Base-by-base conservation (phyloP, 441 rosid genomes). In the Syzygium syzygioides region DNA sequence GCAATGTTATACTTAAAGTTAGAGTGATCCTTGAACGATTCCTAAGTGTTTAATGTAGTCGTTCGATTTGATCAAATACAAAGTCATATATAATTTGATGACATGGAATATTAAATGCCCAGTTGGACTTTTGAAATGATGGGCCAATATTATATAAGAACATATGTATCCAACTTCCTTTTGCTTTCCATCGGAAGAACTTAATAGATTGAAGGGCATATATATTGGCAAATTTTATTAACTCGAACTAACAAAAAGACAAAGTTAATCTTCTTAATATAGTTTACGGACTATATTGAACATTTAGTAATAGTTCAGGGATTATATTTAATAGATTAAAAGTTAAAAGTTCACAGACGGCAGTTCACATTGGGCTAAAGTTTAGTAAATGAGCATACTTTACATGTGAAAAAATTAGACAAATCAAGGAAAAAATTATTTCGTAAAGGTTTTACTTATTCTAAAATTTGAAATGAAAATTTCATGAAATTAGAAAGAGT, bases 21-120 rank as follows among this genome's bases (percentile, higher is more conserved):
- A 6, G 0, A 11, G 4, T 0, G 1, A 37, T 37, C 3, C 4
- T 20, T 71, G 1, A 71, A 71, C 9, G 11, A 20, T 11, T 71
- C 6, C 26, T 37, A 11, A 19, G 6, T 1, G 0, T 71, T 71
- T 8, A 23, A 20, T 12, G 6, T 18, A 20, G n/a, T 4, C 0
- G 0, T 34, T 71, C 9, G 23, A 37, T 3, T 20, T 20, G n/a
- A 71, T 71, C 52, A 37, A 71, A 41, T 28, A 20, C 12, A 4
- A 11, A 71, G 17, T 6, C n/a, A 37, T 1, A 12, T 37, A 4
- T 71, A 23, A 71, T 71, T 71, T 71, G 50, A 37, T 71, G 15
- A 37, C n/a, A 71, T 71, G 52, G 23, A 45, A 25, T 20, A 23
- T 71, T 71, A 11, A 6, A 20, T 71, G 3, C 15, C 37, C 2